Base-by-base conservation (phyloP, 768 basidiomycete species). In the Pholiota molesta region DNA sequence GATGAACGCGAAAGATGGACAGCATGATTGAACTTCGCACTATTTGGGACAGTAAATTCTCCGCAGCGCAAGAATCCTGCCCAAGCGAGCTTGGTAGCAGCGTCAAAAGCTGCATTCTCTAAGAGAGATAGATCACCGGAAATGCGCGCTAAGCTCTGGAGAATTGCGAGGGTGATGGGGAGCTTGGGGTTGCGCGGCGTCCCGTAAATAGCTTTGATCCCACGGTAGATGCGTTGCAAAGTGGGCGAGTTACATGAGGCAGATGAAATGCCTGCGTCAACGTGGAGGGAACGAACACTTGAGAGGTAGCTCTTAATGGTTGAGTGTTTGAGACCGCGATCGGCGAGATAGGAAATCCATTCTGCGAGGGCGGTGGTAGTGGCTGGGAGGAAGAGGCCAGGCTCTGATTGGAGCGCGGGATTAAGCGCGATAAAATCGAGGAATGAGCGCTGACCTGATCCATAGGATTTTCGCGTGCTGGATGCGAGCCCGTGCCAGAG, bases 181-280 rank as follows among this genome's bases (percentile, higher is more conserved):
- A 61, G 68, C 26, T 54, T 54, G 53, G 19, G 53, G 1, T 54
- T 33, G 13, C 33, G 33, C n/a, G 5, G 19, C 3, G 35, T 59
- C 2, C 77, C 73, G 55, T 71, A 65, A 40, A 68, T 69, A 2
- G 63, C 66, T 62, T 77, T 76, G 62, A 76, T 76, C 7, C 77
- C 75, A 0, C 74, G 62, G 49, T 78, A 64, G 39, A 77, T 59
- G 0, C 72, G 65, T 31, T 70, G 69, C 17, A 75, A 57, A 1
- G 66, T 66, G 1, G 68, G 67, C n/a, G 75, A 74, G 3, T 21
- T 9, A 11, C 3, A 4, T 2, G 45, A 21, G 3, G 19, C 2
- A 26, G 70, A 70, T 26, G 72, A 64, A 16, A 75, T 67, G 26
- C 69, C 73, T 5, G 64, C 56, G 31, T 78, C 71, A 47, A 73